Conservation (phyloP, 129 eudicot genomes). For the Tanacetum coccineum region DNA sequence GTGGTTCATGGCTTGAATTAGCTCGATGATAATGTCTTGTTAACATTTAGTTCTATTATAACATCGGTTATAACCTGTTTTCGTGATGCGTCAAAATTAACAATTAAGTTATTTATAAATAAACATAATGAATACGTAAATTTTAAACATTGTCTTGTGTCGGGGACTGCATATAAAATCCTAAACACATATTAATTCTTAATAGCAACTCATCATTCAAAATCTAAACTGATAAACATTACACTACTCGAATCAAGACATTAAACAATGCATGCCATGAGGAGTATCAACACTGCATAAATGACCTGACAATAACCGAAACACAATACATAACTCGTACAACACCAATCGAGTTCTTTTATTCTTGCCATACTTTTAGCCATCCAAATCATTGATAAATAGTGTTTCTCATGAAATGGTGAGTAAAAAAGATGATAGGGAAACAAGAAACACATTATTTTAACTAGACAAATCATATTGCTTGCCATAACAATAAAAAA, state of each 20-base stretch:
- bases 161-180: too few species aligned
- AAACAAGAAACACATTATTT: constrained; percentile 71
- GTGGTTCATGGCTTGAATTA: too few species aligned
- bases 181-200: background rate
- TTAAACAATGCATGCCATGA: background rate
- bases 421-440: constrained; percentile 55
- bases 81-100: too few species aligned
- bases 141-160: too few species aligned
- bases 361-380: constrained; percentile 65
- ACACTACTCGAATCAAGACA: background rate
- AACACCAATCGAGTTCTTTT: constrained; percentile 28
- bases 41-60: too few species aligned
- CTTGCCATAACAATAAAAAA: constrained; percentile 62
- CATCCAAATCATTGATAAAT: constrained; percentile 59
- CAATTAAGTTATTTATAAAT: background rate
- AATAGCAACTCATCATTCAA: background rate
- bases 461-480: constrained; percentile 54
- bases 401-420: constrained; percentile 31
- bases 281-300: too few species aligned
- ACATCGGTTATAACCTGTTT: too few species aligned
- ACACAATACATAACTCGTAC: background rate
- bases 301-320: background rate
- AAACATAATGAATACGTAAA: background rate
- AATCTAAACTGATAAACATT: background rate
- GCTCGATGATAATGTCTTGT: too few species aligned